Evolutionary conservation across 2,329 filamentous ascomycete genomes (phyloP).

Genomic region (Alternaria sp.): DNA sequence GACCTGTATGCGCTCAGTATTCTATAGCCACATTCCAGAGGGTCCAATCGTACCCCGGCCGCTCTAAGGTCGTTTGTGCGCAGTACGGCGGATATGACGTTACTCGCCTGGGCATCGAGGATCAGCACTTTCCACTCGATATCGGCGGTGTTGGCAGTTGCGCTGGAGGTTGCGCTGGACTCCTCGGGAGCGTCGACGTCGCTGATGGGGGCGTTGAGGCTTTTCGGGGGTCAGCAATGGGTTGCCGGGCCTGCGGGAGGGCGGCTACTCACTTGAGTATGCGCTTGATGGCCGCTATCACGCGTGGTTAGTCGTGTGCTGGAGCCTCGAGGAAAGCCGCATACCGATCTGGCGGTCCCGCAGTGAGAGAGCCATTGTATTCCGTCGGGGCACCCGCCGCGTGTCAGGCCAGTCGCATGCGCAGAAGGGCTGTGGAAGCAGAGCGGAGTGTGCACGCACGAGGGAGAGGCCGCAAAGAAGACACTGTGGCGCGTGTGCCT

Average conservation of each 20-base stretch:
- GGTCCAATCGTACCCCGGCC: constrained; percentile 69
- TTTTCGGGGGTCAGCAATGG: neutral
- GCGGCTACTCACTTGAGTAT: constrained; percentile 71
- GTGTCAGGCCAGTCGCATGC: constrained; percentile 41
- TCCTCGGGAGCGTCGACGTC: constrained; percentile 67
- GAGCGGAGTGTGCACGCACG: neutral
- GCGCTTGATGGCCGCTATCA: constrained; percentile 85
- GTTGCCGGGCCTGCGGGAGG: neutral
- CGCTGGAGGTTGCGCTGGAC: constrained; percentile 18
- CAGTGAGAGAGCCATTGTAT: constrained; percentile 55
- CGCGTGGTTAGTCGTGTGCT: constrained; percentile 22
- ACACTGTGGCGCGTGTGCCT: constrained; percentile 34
- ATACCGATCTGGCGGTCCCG: constrained; percentile 72
- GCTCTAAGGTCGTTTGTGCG: constrained; percentile 90
- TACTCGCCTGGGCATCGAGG: constrained; percentile 88
- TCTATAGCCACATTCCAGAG: neutral
- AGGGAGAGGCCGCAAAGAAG: constrained; percentile 20
- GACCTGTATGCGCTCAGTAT: constrained; percentile 69
- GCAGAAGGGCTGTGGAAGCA: neutral
- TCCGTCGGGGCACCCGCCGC: constrained; percentile 34
- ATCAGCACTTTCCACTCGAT: constrained; percentile 70
- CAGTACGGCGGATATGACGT: constrained; percentile 96
- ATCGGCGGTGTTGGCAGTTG: constrained; percentile 20
- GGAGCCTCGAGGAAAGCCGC: neutral
- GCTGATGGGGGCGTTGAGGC: constrained; percentile 75